Evolutionary conservation across 108 stramenopile genomes (phyloP), one percentile per base, ranked within the genome.

Genomic region (Cyclotella choctawhatcheeana): DNA sequence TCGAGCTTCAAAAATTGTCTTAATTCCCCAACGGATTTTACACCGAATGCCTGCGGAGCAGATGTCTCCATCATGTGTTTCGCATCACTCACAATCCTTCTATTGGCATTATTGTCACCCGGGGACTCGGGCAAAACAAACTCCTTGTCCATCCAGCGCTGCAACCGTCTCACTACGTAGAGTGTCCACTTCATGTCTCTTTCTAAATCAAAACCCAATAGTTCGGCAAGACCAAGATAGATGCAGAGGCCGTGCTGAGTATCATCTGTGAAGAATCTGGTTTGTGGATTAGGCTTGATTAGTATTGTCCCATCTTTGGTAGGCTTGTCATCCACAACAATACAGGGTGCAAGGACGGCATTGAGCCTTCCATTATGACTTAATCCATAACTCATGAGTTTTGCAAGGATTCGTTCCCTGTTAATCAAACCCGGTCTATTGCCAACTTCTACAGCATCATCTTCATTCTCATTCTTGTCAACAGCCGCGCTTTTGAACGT

Each of bases 61-160:
- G 72, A 73, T 20, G 81, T 82, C 31, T 78, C 76, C 31, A 45
- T 63, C 54, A 82, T 30, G 30, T 82, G 76, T 47, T 48, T 82
- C 27, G 81, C 75, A 55, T 65, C 50, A 17, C 69, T 32, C 8
- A 82, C 81, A 47, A 82, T 82, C 34, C 35, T 59, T 32, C 63
- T 35, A 22, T 12, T 3, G n/a, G 32, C 32, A 33, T 32, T 51
- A 22, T 35, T 24, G 48, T 53, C 22, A 3, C n/a, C n/a, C n/a
- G n/a, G n/a, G n/a, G 43, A 64, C 54, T 51, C 44, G 3, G 81
- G 81, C 43, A 77, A 48, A 22, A 82, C 81, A 55, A 78, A 82
- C 76, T 82, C 81, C 34, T 79, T 82, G 37, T 56, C 73, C 81
- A 82, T 82, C 81, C 81, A 82, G 32, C 67, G 54, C 58, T 82